Conservation (phyloP, 2,329 filamentous ascomycete species). For the Penicillium sp. region DNA sequence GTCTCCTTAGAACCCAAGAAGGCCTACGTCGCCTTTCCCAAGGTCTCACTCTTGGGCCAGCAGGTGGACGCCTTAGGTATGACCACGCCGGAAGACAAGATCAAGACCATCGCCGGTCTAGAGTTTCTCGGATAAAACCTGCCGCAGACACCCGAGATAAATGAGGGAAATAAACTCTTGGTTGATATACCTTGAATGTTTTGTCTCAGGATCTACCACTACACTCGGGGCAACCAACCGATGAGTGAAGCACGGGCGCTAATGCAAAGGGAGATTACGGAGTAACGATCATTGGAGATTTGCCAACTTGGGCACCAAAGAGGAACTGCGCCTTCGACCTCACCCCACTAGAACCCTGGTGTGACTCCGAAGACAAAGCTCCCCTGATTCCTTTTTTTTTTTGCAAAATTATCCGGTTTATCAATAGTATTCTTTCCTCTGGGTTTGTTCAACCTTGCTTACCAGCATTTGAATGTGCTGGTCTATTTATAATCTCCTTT, state of each 20-base stretch:
- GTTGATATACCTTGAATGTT: not conserved
- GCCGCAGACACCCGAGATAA: no score
- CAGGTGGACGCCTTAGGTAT: no score
- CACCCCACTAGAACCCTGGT: not conserved
- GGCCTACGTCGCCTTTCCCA: no score
- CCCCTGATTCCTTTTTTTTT: not conserved
- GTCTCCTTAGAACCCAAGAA: no score
- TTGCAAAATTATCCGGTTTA: no score
- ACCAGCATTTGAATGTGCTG: not conserved
- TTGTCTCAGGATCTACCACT: not conserved
- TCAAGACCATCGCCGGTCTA: no score
- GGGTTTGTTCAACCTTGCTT: not conserved
- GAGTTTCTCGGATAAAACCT: no score
- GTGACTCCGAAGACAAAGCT: not conserved
- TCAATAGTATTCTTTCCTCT: not conserved
- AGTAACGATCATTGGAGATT: not conserved
- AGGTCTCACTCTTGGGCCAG: no score
- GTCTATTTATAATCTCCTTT: not conserved
- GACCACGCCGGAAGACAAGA: no score
- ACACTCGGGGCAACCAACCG: not conserved
- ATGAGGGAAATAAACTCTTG: not conserved
- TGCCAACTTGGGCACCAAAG: not conserved
- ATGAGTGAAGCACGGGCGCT: not conserved
- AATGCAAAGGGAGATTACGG: not conserved
- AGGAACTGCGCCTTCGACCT: slow-evolving; percentile 1